Conservation (phyloP, 768 basidiomycete species). For the Ephemerocybe angulata region DNA sequence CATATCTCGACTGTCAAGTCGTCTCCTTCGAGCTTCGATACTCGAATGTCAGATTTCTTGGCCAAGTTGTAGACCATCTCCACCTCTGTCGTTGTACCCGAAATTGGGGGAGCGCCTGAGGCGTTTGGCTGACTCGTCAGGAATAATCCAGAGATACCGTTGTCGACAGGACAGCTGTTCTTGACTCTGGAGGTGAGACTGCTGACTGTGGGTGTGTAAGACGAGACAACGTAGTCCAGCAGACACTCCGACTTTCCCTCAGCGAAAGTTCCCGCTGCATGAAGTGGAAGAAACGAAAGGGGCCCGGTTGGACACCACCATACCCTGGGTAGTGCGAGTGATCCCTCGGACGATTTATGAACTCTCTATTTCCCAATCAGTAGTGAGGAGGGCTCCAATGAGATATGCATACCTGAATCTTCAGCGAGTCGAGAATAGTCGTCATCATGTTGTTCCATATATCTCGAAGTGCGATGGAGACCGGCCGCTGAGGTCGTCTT, state of each 20-base stretch:
- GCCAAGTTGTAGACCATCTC: neutral
- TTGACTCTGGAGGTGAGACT: neutral
- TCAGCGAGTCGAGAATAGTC: neutral
- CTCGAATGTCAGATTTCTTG: neutral
- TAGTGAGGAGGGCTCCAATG: neutral
- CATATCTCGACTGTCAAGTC: neutral
- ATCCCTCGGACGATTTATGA: neutral
- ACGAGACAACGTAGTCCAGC: slow-evolving; percentile 1
- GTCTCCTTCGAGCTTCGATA: neutral
- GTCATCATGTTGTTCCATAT: neutral
- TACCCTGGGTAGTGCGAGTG: neutral
- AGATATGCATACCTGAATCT: neutral
- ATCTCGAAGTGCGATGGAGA: neutral
- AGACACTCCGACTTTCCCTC: too few species aligned
- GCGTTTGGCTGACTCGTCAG: slow-evolving; percentile 10
- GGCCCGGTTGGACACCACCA: slow-evolving; percentile 4
- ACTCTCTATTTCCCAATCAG: neutral
- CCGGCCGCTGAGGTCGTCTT: neutral
- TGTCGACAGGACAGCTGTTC: too few species aligned
- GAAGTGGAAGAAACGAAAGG: neutral
- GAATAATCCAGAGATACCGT: too few species aligned
- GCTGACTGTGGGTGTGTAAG: slow-evolving; percentile 1
- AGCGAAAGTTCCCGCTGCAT: neutral
- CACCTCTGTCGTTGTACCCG: slow-evolving; percentile 8
- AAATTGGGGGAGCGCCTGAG: neutral